A percentile compares a stretch with the other conserved stretches of the same genome.
phyloP scores from a whole-genome alignment of 2,329 filamentous ascomycete species.

The Colletotrichum lupini region DNA sequence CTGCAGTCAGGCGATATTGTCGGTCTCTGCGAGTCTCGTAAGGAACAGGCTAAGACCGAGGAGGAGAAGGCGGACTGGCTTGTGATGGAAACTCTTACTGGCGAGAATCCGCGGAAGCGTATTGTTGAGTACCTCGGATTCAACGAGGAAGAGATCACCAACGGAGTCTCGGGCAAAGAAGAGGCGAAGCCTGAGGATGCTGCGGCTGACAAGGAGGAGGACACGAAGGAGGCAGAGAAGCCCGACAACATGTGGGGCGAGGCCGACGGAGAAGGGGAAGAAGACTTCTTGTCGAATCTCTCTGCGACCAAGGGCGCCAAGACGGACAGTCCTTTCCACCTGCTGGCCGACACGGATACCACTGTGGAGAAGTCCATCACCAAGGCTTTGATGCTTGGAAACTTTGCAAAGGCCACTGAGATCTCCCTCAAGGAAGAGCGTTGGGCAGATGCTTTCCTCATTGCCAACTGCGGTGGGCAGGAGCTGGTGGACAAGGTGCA shows the following conservation, averaged over 20 bases:
- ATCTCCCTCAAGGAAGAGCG: conserved; percentile 89
- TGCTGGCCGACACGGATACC: conserved; percentile 87
- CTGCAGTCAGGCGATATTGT: conserved; percentile 81
- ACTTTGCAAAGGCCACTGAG: conserved; percentile 90
- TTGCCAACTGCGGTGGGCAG: conserved; percentile 95
- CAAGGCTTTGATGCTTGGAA: conserved; percentile 85
- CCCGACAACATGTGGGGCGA: conserved; percentile 84
- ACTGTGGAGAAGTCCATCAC: conserved; percentile 89
- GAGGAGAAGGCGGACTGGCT: conserved; percentile 97
- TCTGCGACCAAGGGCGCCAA: conserved; percentile 90
- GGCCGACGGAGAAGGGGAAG: conserved; percentile 68
- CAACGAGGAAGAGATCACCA: conserved; percentile 65
- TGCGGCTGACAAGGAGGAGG: conserved; percentile 44
- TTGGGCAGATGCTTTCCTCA: conserved; percentile 96
- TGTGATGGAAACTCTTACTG: conserved; percentile 89
- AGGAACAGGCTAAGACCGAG: conserved; percentile 79
- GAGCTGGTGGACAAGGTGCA: conserved; percentile 95
- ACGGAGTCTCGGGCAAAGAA: conserved; percentile 56
- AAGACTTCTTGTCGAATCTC: conserved; percentile 86
- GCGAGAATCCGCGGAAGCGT: conserved; percentile 85
- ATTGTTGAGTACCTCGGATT: conserved; percentile 94
- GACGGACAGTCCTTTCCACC: conserved; percentile 93
- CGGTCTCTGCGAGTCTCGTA: conserved; percentile 82
- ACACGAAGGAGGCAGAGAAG: conserved; percentile 53
- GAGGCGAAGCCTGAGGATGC: conserved; percentile 45